phyloP scores from a whole-genome alignment of 2,329 filamentous ascomycete species.

The Dothideomycetes sp. region DNA sequence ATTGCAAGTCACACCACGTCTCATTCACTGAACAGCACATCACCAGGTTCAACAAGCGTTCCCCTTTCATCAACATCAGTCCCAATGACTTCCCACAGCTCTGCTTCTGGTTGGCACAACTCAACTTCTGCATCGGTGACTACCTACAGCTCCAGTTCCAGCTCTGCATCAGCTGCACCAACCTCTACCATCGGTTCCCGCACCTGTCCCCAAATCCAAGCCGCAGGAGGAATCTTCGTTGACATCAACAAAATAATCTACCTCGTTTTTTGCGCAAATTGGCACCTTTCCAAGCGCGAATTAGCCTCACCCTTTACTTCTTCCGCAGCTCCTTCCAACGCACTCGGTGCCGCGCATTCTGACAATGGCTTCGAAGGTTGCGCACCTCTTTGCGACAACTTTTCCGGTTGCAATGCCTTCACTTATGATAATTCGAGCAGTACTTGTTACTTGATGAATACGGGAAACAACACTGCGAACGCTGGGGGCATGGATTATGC shows the following conservation, averaged over 20 bases:
- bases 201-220: conserved; percentile 7
- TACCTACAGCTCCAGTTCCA: background rate
- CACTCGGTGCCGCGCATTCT: conserved; percentile 1
- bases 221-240: conserved; percentile 3
- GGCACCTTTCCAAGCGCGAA: background rate
- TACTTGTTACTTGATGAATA: background rate
- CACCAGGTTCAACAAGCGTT: no score
- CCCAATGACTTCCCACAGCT: background rate
- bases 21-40: background rate
- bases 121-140: background rate
- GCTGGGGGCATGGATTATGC: conserved; percentile 1
- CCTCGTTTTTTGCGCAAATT: conserved; percentile 9
- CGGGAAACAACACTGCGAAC: background rate
- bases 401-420: background rate
- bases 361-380: conserved; percentile 13
- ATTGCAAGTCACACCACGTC: background rate
- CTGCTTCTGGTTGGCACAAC: no score
- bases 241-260: conserved; percentile 9
- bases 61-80: background rate
- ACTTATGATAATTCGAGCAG: background rate
- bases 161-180: conserved; percentile 3
- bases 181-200: conserved; percentile 2
- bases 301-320: background rate
- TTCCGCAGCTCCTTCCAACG: background rate
- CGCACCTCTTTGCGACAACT: conserved; percentile 12